These are phyloP conservation scores for Didymella segeticola DNA, from an alignment of 2,329 filamentous ascomycete species.

Conservation along the genomic window DNA sequence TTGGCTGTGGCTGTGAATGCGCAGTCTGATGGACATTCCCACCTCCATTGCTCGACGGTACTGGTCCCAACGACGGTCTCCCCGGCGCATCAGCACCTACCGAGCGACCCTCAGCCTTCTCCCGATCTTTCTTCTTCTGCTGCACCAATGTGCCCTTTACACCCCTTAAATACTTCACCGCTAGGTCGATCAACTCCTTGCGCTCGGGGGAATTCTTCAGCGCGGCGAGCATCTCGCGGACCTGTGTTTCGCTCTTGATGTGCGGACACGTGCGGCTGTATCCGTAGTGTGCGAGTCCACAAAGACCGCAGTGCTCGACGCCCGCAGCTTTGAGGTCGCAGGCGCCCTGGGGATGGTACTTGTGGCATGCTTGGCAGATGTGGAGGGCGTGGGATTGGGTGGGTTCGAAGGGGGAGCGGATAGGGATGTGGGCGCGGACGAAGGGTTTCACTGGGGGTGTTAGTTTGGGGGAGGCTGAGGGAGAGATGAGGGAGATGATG, in stretches of 20 bases:
- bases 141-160: conserved; percentile 64
- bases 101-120: conserved; percentile 38
- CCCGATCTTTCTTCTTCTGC: conserved; percentile 54
- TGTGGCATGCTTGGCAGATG: conserved; percentile 62
- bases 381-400: conserved; percentile 22
- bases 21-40: too few species aligned
- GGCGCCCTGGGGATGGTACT: conserved; percentile 62
- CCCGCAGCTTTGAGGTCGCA: conserved; percentile 67
- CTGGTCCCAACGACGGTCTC: too few species aligned
- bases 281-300: conserved; percentile 68
- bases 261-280: conserved; percentile 65
- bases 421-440: conserved; percentile 36
- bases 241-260: conserved; percentile 67
- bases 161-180: conserved; percentile 63
- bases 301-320: conserved; percentile 68
- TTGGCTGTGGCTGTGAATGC: too few species aligned
- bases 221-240: conserved; percentile 68
- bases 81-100: background rate
- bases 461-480: conserved; percentile 14
- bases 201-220: conserved; percentile 66
- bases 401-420: conserved; percentile 35
- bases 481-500: conserved; percentile 8
- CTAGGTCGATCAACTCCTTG: conserved; percentile 59
- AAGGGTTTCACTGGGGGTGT: conserved; percentile 43
- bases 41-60: too few species aligned